Base-by-base conservation (phyloP, 1,139 yeast species). In the Maudiozyma humilis region DNA sequence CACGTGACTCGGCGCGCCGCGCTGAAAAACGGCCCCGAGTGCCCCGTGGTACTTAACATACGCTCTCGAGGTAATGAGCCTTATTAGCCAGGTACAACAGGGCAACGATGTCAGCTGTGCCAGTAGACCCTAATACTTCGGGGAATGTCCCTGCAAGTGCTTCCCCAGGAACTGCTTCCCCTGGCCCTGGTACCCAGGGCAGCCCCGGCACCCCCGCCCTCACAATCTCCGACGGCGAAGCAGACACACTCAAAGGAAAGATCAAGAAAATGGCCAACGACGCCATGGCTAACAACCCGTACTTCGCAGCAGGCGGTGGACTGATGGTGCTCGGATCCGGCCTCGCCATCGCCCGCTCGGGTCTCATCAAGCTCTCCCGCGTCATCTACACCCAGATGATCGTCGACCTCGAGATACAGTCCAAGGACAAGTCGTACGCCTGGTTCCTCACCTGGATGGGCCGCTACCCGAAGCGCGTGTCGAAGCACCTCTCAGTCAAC, bases 381-480 rank as follows among this genome's bases (percentile, higher is more conserved):
- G 74, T 91, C 43, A 59, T 86, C 10, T 87, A 88, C 60, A 75
- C 95, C 43, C 93, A 87, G 57, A 64, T 91, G 70, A 69, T 93
- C 43, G 96, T 89, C 20, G 97, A 91, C 62, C 70, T 91, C 51
- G 98, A 91, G 61, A 89, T 91, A 35, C 93, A 96, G 18, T 82
- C 93, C 19, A 86, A 86, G 63, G 98, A 91, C 64, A 88, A 88
- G 60, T 85, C 96, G 19, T 91, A 91, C 60, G 71, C 81, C 44
- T 93, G 98, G 97, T 89, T 91, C 58, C 69, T 91, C 44, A 94
- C 87, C 54, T 91, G 98, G 98, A 89, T 91, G 96, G 77, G 96
- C 0, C 79, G 78, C 53, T 78, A 86, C 59, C 82, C 80, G 54
- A 70, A 78, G 46, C 67, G 95, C 44, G 69, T 76, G 30, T 82